Evolutionary conservation across 208 protist genomes (phyloP).

Genomic region (Porcisia deanei): DNA sequence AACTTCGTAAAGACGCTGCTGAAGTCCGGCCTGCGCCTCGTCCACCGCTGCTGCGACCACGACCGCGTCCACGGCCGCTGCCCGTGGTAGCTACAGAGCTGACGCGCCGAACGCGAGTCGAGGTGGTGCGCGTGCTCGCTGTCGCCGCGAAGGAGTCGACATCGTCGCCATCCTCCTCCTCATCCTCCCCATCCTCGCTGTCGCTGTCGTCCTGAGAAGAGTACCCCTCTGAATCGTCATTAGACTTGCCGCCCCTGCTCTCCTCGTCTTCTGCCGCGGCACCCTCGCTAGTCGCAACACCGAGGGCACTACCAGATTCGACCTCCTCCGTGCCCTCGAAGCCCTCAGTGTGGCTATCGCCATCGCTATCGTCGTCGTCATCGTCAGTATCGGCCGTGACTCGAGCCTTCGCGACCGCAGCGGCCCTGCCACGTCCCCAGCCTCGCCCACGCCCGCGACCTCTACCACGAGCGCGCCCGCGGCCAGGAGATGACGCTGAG

Average conservation of each 20-base stretch:
- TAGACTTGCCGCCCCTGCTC: background rate
- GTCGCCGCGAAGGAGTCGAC: constrained; percentile 5
- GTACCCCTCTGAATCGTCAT: constrained; percentile 4
- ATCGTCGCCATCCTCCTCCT: background rate
- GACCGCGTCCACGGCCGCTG: constrained; percentile 23
- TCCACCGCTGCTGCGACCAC: constrained; percentile 24
- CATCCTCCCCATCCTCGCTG: background rate
- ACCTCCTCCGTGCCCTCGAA: background rate
- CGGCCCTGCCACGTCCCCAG: background rate
- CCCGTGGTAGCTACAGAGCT: constrained; percentile 3
- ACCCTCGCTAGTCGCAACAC: background rate
- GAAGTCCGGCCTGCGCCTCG: constrained; percentile 3
- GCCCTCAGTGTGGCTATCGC: background rate
- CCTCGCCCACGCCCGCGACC: constrained; percentile 7
- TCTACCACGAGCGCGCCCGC: constrained; percentile 12
- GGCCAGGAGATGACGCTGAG: background rate
- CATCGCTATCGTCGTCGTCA: constrained; percentile 7
- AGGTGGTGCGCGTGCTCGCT: constrained; percentile 1
- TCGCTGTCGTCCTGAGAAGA: background rate
- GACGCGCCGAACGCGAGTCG: constrained; percentile 1
- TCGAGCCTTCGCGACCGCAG: constrained; percentile 1
- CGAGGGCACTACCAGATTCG: background rate
- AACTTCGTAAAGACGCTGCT: background rate
- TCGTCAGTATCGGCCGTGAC: constrained; percentile 1
- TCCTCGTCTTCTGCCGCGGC: constrained; percentile 6